A percentile compares a stretch with the other conserved stretches of the same genome.
These are phyloP conservation scores for Aspergillus melleus DNA, from an alignment of 2,329 filamentous ascomycete genomes.

Conservation along the genomic window DNA sequence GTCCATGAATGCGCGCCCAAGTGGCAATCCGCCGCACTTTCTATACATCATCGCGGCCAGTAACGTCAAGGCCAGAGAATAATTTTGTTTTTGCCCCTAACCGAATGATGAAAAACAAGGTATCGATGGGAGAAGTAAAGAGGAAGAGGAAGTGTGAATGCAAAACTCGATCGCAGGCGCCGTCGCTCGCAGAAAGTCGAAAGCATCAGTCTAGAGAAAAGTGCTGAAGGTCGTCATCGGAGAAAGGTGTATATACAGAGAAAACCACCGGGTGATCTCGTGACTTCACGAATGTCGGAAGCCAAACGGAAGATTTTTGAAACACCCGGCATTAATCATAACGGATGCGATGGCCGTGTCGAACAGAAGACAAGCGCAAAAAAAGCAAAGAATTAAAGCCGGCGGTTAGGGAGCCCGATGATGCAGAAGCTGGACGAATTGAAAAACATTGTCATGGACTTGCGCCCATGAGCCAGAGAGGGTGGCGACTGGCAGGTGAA, in stretches of 20 bases:
- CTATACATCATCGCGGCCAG: slow-evolving; percentile 42
- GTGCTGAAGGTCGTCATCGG: slow-evolving; percentile 37
- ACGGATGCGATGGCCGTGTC: slow-evolving; percentile 29
- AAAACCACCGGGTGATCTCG: slow-evolving; percentile 31
- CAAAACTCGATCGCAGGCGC: slow-evolving; percentile 43
- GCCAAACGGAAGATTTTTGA: slow-evolving; percentile 14
- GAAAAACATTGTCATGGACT: slow-evolving; percentile 32
- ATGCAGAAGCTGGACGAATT: slow-evolving; percentile 38
- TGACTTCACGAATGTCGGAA: neutral
- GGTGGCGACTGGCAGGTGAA: slow-evolving; percentile 22
- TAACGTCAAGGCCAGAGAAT: slow-evolving; percentile 30
- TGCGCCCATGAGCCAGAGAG: slow-evolving; percentile 22
- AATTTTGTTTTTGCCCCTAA: slow-evolving; percentile 35
- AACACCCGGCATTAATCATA: slow-evolving; percentile 26
- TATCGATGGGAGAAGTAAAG: slow-evolving; percentile 32
- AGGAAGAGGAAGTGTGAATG: slow-evolving; percentile 21
- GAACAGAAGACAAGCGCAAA: slow-evolving; percentile 29
- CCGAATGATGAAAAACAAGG: slow-evolving; percentile 36
- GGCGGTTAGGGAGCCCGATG: slow-evolving; percentile 37
- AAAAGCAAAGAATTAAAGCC: slow-evolving; percentile 35
- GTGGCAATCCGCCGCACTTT: slow-evolving; percentile 39
- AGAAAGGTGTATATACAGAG: slow-evolving; percentile 35
- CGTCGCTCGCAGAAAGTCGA: slow-evolving; percentile 43
- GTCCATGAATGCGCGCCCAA: slow-evolving; percentile 34
- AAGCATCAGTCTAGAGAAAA: slow-evolving; percentile 37